These are phyloP conservation scores for Arthrobotrys entomopaga DNA, from an alignment of 2,329 filamentous ascomycete species.

Conservation along the genomic window DNA sequence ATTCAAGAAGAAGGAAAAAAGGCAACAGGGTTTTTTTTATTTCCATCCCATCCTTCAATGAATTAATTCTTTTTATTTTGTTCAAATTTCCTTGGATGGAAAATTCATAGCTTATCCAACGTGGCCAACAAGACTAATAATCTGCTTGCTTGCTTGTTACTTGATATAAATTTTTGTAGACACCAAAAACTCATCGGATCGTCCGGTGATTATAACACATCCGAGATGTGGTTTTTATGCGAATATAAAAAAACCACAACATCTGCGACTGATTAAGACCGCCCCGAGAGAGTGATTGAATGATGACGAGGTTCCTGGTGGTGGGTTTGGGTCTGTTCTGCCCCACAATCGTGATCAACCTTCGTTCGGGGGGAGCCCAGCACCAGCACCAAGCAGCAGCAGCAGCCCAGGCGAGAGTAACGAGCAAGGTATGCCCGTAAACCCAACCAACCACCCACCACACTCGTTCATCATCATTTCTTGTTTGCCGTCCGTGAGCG, in stretches of 20 bases:
- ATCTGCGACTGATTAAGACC: background rate
- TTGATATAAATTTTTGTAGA: background rate
- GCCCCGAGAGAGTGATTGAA: background rate
- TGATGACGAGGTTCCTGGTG: background rate
- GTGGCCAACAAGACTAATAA: background rate
- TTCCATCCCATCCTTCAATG: background rate
- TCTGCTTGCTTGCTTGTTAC: background rate
- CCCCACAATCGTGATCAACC: background rate
- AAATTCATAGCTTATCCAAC: background rate
- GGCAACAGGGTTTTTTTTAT: no score
- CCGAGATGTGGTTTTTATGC: slow-evolving; percentile 20
- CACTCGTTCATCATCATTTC: no score
- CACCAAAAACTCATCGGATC: no score
- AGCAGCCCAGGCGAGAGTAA: background rate
- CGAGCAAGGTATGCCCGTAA: background rate
- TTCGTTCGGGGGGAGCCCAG: background rate
- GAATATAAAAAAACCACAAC: slow-evolving; percentile 18
- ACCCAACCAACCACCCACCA: slow-evolving; percentile 9
- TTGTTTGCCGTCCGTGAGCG: no score
- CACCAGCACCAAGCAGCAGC: background rate
- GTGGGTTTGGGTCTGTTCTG: background rate
- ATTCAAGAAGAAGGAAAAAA: no score
- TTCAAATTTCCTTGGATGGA: slow-evolving; percentile 31
- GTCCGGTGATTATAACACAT: slow-evolving; percentile 12
- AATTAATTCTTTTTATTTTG: slow-evolving; percentile 2